A percentile compares a stretch with the other conserved stretches of the same genome.
Evolutionary conservation across 768 basidiomycete species (phyloP).

Genomic region (Exidia glandulosa): DNA sequence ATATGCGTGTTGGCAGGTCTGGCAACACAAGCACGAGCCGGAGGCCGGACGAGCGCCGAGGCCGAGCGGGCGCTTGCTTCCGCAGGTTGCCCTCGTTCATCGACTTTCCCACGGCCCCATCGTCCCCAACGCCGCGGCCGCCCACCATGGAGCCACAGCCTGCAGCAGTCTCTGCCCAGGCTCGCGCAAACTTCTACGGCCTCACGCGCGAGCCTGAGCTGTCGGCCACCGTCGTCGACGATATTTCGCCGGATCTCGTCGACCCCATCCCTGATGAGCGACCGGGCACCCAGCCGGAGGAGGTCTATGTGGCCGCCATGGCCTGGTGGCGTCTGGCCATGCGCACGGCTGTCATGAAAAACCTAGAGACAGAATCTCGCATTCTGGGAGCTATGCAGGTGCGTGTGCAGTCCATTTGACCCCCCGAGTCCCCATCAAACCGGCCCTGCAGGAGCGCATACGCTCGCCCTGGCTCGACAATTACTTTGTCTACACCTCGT

Average conservation of each 20-base stretch:
- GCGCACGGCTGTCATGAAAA: constrained; percentile 40
- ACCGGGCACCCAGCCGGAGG: constrained; percentile 12
- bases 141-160: background rate
- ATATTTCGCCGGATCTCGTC: background rate
- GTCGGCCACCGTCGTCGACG: background rate
- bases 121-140: background rate
- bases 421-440: background rate
- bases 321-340: constrained; percentile 55
- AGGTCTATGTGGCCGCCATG: constrained; percentile 51
- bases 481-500: constrained; percentile 77
- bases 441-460: constrained; percentile 30
- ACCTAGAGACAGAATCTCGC: constrained; percentile 47
- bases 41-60: too few species aligned
- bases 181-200: background rate
- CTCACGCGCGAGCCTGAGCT: background rate
- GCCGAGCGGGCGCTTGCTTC: too few species aligned
- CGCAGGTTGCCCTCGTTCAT: too few species aligned
- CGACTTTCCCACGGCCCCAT: too few species aligned
- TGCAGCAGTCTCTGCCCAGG: background rate
- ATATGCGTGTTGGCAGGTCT: too few species aligned
- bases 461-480: constrained; percentile 59
- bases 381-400: constrained; percentile 63
- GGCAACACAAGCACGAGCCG: too few species aligned
- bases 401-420: constrained; percentile 2
- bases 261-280: background rate